Conservation (phyloP, 352 stramenopile species). For the Globisporangium heterothallicum region DNA sequence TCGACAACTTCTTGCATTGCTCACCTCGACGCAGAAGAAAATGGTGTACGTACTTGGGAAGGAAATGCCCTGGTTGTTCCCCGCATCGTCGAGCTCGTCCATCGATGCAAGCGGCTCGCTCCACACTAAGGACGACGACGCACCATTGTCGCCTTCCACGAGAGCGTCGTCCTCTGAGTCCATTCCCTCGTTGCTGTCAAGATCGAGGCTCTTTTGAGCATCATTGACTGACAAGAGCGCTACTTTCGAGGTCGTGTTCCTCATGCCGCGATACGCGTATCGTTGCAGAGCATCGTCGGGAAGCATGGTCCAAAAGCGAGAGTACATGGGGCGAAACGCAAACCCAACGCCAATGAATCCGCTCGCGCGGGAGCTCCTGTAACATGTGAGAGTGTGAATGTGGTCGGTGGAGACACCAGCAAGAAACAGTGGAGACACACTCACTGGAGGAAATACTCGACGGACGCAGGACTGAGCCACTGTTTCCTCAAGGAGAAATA, state of each 20-base stretch:
- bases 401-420: neutral
- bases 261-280: constrained; percentile 26
- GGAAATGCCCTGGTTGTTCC: constrained; percentile 35
- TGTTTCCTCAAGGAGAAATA: constrained; percentile 45
- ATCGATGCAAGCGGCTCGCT: constrained; percentile 46
- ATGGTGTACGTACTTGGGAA: constrained; percentile 54
- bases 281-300: constrained; percentile 1
- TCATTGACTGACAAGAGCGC: constrained; percentile 6
- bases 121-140: constrained; percentile 22
- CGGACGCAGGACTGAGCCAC: constrained; percentile 29
- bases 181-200: neutral
- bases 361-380: constrained; percentile 27
- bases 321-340: constrained; percentile 22
- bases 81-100: constrained; percentile 18
- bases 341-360: constrained; percentile 59
- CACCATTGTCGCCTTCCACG: constrained; percentile 5
- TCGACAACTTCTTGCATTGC: neutral
- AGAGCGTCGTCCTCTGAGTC: neutral
- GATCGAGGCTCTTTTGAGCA: neutral
- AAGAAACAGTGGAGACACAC: neutral
- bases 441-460: constrained; percentile 47
- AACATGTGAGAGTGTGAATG: neutral
- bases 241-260: constrained; percentile 11
- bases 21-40: neutral
- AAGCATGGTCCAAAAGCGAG: constrained; percentile 37